These are phyloP conservation scores for Komagataella phaffii DNA, from an alignment of 805 yeast genomes.

Conservation along the genomic window DNA sequence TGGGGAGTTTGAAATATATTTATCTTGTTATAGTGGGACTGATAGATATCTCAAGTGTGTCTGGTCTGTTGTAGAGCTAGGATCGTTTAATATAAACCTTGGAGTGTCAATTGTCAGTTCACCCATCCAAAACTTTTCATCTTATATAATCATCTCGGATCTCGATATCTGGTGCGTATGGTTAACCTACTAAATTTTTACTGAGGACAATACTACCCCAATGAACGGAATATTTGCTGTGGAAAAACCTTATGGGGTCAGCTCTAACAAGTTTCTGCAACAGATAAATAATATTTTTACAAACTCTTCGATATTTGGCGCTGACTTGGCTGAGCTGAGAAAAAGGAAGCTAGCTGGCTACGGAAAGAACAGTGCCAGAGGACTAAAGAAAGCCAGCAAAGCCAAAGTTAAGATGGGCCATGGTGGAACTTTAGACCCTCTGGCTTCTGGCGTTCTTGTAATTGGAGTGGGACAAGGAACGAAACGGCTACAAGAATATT, in stretches of 20 bases:
- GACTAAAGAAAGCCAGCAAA: conserved; percentile 25
- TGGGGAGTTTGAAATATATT: background rate
- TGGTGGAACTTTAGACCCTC: conserved; percentile 94
- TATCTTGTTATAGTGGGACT: background rate
- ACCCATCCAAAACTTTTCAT: background rate
- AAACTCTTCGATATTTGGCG: conserved; percentile 40
- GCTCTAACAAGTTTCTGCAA: conserved; percentile 64
- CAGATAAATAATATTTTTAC: conserved; percentile 53
- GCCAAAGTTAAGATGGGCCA: conserved; percentile 85
- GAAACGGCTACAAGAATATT: conserved; percentile 57
- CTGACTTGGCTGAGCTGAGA: conserved; percentile 35
- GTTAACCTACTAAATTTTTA: too few species aligned
- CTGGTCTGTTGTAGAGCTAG: too few species aligned
- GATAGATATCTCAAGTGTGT: too few species aligned
- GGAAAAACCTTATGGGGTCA: conserved; percentile 75
- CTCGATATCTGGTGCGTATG: background rate
- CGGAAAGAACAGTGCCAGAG: conserved; percentile 18
- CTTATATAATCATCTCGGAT: background rate
- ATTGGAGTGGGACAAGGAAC: conserved; percentile 93
- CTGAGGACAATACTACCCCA: background rate
- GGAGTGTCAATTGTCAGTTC: too few species aligned
- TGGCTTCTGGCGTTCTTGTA: conserved; percentile 89
- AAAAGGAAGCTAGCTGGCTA: conserved; percentile 29
- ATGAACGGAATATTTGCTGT: conserved; percentile 95
- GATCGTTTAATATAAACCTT: too few species aligned